A percentile compares a stretch with the other conserved stretches of the same genome.
Conservation (phyloP, 129 eudicot genomes). For the Logfia minima region DNA sequence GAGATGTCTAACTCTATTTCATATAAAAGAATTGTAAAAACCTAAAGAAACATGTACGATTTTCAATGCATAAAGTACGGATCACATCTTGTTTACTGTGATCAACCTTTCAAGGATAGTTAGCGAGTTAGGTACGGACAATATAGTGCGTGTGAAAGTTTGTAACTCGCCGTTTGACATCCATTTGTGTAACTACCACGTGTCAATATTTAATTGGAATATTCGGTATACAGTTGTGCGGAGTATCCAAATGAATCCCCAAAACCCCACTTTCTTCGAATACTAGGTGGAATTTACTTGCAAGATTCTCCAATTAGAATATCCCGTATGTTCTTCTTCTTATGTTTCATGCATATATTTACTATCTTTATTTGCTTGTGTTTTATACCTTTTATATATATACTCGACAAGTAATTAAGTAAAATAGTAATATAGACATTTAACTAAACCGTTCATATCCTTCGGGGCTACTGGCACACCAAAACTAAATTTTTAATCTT, state of each 20-base stretch:
- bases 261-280: neutral
- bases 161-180: neutral
- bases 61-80: neutral
- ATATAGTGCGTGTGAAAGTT: conserved; percentile 22
- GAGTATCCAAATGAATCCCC: conserved; percentile 12
- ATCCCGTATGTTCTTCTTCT: neutral
- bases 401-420: no score
- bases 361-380: no score
- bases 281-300: conserved; percentile 1
- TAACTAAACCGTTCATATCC: no score
- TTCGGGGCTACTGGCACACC: no score
- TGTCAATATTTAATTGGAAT: neutral
- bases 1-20: no score
- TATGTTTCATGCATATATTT: neutral
- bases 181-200: conserved; percentile 2
- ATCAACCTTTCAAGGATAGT: no score
- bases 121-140: conserved; percentile 20
- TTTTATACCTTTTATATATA: no score
- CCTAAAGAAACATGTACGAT: neutral
- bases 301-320: conserved; percentile 22
- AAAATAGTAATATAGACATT: no score
- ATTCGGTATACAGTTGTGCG: neutral
- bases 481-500: no score
- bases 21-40: no score
- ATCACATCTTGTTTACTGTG: neutral